Evolutionary conservation across 2,329 filamentous ascomycete genomes (phyloP).

Genomic region (Stachybotrys elegans): DNA sequence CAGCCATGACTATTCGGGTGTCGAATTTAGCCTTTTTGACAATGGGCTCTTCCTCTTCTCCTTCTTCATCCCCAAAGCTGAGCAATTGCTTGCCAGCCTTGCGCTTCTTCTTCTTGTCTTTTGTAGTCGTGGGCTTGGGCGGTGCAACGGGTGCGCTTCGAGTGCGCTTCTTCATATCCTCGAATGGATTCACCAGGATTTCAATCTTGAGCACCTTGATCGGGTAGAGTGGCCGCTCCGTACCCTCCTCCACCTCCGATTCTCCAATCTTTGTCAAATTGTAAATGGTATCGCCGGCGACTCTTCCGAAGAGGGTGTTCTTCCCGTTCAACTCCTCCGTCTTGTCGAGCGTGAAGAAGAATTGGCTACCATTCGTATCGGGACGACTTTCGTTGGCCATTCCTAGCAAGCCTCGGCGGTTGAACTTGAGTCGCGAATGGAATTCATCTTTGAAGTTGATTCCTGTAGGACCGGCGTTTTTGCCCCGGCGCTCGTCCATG

Average conservation of each 20-base stretch:
- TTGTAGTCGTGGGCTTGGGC: slow-evolving; percentile 33
- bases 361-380: slow-evolving; percentile 88
- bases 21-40: slow-evolving; percentile 77
- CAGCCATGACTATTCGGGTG: slow-evolving; percentile 62
- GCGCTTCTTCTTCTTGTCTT: slow-evolving; percentile 62
- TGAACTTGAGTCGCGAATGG: slow-evolving; percentile 89
- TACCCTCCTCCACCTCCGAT: slow-evolving; percentile 70
- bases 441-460: slow-evolving; percentile 77
- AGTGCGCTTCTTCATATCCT: slow-evolving; percentile 70
- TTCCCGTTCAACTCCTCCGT: slow-evolving; percentile 80
- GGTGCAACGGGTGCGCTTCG: slow-evolving; percentile 46
- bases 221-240: slow-evolving; percentile 81
- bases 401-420: slow-evolving; percentile 81
- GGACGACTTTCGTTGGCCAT: slow-evolving; percentile 85
- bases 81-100: slow-evolving; percentile 72
- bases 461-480: slow-evolving; percentile 54
- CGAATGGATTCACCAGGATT: slow-evolving; percentile 76
- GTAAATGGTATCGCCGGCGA: slow-evolving; percentile 93
- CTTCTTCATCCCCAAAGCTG: slow-evolving; percentile 72
- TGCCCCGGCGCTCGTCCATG: slow-evolving; percentile 59
- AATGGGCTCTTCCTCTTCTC: slow-evolving; percentile 46
- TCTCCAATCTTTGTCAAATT: slow-evolving; percentile 94
- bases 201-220: slow-evolving; percentile 71
- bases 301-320: slow-evolving; percentile 89
- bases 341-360: slow-evolving; percentile 89